Conservation (phyloP, 805 yeast genomes). For the Nakazawaea siamensis region DNA sequence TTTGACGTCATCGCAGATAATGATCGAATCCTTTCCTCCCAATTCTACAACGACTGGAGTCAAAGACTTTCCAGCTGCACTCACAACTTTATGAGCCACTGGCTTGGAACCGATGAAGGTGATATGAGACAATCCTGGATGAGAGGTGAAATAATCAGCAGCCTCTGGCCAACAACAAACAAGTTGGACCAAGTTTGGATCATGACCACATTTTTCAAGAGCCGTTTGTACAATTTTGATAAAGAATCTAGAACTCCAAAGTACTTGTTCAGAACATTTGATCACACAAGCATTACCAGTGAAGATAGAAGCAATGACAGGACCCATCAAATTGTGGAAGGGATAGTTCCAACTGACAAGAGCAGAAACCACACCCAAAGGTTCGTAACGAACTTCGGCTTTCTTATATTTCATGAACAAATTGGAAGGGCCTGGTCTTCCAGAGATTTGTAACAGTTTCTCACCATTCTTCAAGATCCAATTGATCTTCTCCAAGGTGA, state of each 20-base stretch:
- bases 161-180: slow-evolving; percentile 84
- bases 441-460: slow-evolving; percentile 55
- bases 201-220: slow-evolving; percentile 62
- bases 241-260: slow-evolving; percentile 87
- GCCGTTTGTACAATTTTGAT: slow-evolving; percentile 65
- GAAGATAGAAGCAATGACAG: slow-evolving; percentile 79
- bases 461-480: slow-evolving; percentile 90
- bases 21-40: slow-evolving; percentile 93
- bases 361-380: slow-evolving; percentile 83
- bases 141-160: slow-evolving; percentile 80
- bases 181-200: slow-evolving; percentile 79
- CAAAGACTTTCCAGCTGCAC: slow-evolving; percentile 75
- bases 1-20: slow-evolving; percentile 75
- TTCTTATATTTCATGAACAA: slow-evolving; percentile 81
- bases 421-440: slow-evolving; percentile 82
- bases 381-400: slow-evolving; percentile 92
- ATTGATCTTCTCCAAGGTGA: slow-evolving; percentile 83
- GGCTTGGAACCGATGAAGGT: slow-evolving; percentile 96
- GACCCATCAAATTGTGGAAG: slow-evolving; percentile 89
- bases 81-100: slow-evolving; percentile 82
- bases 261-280: slow-evolving; percentile 93
- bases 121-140: slow-evolving; percentile 75
- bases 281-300: slow-evolving; percentile 89
- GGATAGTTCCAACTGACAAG: slow-evolving; percentile 98
- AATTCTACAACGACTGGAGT: slow-evolving; percentile 94